These are phyloP conservation scores for Endothia cerciana DNA, from an alignment of 2,329 filamentous ascomycete genomes.

Conservation along the genomic window DNA sequence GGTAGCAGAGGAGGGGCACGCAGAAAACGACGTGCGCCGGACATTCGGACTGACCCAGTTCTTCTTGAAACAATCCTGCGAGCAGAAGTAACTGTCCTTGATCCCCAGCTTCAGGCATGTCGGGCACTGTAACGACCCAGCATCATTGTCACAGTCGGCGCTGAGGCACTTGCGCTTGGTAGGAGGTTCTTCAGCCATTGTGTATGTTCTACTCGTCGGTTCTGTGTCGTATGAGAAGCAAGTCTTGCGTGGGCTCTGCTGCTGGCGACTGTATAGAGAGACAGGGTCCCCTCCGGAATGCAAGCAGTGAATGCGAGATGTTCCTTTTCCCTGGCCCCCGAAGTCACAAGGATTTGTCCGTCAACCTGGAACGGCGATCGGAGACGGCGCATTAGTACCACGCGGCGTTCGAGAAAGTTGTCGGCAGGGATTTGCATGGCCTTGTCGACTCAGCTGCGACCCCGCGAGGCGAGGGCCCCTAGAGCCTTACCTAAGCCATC, in stretches of 20 bases:
- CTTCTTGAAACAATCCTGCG: conserved; percentile 97
- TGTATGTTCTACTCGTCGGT: conserved; percentile 26
- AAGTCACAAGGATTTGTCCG: background rate
- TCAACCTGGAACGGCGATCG: background rate
- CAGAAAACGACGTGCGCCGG: conserved; percentile 2
- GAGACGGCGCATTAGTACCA: background rate
- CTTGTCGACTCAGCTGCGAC: background rate
- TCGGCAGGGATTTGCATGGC: conserved; percentile 12
- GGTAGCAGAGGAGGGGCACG: conserved; percentile 7
- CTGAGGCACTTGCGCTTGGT: conserved; percentile 76
- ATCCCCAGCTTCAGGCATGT: conserved; percentile 89
- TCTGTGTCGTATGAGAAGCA: background rate
- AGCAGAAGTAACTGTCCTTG: conserved; percentile 94
- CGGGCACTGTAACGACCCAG: conserved; percentile 86
- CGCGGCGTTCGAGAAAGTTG: background rate
- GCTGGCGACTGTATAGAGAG: too few relatives aligned
- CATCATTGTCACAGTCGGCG: conserved; percentile 83
- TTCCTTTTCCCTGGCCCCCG: background rate
- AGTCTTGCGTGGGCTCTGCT: background rate
- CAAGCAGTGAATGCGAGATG: background rate
- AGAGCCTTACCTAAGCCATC: conserved; percentile 9
- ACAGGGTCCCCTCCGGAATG: background rate
- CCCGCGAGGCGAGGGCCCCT: background rate
- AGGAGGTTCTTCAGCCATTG: conserved; percentile 54
- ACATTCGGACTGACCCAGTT: conserved; percentile 80